Base-by-base conservation (phyloP, 495 filamentous ascomycete genomes). In the Delitschia confertaspora region DNA sequence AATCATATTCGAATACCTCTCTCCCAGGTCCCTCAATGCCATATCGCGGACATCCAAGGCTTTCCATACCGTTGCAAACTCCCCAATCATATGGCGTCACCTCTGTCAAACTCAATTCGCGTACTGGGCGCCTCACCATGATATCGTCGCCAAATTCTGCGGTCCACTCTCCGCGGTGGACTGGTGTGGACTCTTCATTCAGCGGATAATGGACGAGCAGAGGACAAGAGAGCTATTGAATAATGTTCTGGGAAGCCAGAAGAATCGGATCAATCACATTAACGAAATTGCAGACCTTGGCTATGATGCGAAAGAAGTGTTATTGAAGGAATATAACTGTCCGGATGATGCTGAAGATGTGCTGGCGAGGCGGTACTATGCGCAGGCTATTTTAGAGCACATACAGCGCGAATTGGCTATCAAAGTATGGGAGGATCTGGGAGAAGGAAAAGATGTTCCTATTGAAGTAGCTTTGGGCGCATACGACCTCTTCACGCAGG, bases 401-500 rank as follows among this genome's bases (percentile, higher is more conserved):
- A 77, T 96, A n/a, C 84, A 95, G 57, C 75, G 88, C 51, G 76
- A 71, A 46, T 74, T 81, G 38, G 89, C 87, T 8, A 65, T 96
- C 18, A 69, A 77, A 20, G 73, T 83, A 58, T 95, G 86, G 89
- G 63, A 65, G 33, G 74, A 69, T 39, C 60, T 83, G 8, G 64
- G 51, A 23, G 65, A 65, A 18, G 67, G 67, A 6, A 67, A 74
- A 45, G 54, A 66, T 27, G 64, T 81, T 9, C 58, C 76, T 17
- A 70, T 94, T 27, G 88, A 93, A 58, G 70, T 72, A 33, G 85
- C 81, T 4, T 64, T 95, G 19, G 82, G 76, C 10, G 78, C 79
- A 16, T 94, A 88, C 55, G 91, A 96, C 55, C 72, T 95, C 58
- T 95, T 95, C 57, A 75, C 91, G 25, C 66, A 87, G 8, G 74